These are phyloP conservation scores for Calonectria pseudoreteaudii DNA, from an alignment of 2,329 filamentous ascomycete genomes.

Conservation along the genomic window DNA sequence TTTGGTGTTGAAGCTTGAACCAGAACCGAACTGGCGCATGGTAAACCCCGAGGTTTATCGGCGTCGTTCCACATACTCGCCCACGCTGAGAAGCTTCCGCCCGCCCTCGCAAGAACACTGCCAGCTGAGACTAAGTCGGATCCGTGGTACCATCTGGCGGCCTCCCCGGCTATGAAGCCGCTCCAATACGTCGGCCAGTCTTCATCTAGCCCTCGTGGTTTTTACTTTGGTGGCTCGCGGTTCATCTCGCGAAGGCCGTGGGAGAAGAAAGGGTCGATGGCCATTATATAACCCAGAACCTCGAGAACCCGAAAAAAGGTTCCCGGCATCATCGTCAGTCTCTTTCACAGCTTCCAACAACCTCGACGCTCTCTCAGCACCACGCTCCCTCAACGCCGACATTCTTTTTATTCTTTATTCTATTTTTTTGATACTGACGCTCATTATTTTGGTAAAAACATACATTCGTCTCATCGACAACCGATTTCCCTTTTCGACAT, in stretches of 20 bases:
- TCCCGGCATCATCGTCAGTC: background rate
- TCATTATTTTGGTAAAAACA: background rate
- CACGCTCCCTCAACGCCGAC: background rate
- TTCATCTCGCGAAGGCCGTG: background rate
- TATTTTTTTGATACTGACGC: background rate
- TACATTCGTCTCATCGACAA: background rate
- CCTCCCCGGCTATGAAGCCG: background rate
- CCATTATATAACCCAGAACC: background rate
- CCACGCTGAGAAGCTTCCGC: background rate
- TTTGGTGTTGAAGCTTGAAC: background rate
- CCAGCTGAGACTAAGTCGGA: constrained; percentile 4
- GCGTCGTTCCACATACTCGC: background rate
- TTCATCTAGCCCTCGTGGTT: background rate
- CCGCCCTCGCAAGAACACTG: background rate
- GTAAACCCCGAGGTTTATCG: background rate
- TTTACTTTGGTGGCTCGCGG: background rate
- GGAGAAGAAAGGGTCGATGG: background rate
- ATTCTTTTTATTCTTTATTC: background rate
- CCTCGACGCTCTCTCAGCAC: constrained; percentile 4
- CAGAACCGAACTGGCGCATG: background rate
- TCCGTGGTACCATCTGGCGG: background rate
- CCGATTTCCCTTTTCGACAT: background rate
- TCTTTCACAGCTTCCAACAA: background rate
- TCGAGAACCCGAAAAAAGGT: background rate
- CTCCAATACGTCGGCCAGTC: background rate